Percentiles rank a stretch among this genome's conserved stretches.
Conservation (phyloP, 2,329 filamentous ascomycete species). For the Ceratocystis ficicola region DNA sequence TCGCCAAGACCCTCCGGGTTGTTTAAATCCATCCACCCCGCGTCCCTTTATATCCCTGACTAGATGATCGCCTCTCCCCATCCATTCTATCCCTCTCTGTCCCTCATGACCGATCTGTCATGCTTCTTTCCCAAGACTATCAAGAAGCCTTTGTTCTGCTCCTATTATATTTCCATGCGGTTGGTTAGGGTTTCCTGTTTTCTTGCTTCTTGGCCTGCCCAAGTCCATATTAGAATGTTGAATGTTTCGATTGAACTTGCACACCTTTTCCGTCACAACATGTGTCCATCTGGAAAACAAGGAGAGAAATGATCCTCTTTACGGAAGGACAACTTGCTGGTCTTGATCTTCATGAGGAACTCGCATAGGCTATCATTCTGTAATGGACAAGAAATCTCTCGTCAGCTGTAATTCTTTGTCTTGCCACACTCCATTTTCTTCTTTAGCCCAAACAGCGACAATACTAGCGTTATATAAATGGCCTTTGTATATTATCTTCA, state of each 20-base stretch:
- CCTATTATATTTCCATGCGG: constrained; percentile 15
- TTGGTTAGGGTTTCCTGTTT: constrained; percentile 14
- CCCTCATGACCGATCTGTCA: constrained; percentile 5
- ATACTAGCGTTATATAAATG: background rate
- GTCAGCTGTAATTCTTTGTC: background rate
- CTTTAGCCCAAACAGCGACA: background rate
- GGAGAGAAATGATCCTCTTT: no score
- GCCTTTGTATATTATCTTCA: background rate
- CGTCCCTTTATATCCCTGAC: background rate
- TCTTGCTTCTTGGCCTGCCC: constrained; percentile 7
- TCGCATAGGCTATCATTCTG: no score
- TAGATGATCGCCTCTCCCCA: background rate
- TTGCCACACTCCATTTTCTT: background rate
- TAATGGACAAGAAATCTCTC: background rate
- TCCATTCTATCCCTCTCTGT: background rate
- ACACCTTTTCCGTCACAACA: background rate
- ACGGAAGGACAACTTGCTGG: no score
- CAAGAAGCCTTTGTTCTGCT: constrained; percentile 13
- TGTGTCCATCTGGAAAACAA: no score
- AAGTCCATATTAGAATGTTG: constrained; percentile 17
- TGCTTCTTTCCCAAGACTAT: background rate
- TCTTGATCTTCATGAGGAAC: no score
- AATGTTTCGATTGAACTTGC: constrained; percentile 2
- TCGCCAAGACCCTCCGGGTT: constrained; percentile 69
- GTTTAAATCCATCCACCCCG: constrained; percentile 38